Evolutionary conservation across 768 basidiomycete genomes (phyloP).

Genomic region (Scleroderma citrinum): DNA sequence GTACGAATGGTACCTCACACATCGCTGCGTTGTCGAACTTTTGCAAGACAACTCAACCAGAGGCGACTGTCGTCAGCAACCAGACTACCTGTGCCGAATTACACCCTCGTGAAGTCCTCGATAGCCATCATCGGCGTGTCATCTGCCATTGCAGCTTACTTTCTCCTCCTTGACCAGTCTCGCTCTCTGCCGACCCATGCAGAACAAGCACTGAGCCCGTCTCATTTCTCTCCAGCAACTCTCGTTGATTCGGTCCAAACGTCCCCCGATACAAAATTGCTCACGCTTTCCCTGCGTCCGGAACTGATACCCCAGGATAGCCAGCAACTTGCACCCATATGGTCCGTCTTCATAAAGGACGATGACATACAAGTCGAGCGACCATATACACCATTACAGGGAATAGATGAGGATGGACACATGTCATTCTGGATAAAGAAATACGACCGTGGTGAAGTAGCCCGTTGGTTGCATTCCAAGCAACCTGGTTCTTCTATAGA

Average conservation of each 20-base stretch:
- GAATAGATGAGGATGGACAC: constrained; percentile 57
- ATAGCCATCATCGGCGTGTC: constrained; percentile 35
- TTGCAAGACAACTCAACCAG: background rate
- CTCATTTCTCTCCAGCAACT: constrained; percentile 51
- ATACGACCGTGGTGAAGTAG: constrained; percentile 75
- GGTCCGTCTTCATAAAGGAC: constrained; percentile 79
- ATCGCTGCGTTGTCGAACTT: background rate
- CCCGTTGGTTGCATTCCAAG: constrained; percentile 76
- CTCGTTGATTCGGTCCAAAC: constrained; percentile 47
- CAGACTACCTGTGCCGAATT: background rate
- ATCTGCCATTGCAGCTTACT: constrained; percentile 40
- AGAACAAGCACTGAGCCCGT: constrained; percentile 36
- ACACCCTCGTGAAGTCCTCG: constrained; percentile 5
- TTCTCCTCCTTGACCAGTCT: constrained; percentile 46
- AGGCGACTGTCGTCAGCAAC: background rate
- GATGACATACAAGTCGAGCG: constrained; percentile 86
- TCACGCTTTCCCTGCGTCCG: constrained; percentile 54
- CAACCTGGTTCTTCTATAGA: constrained; percentile 62
- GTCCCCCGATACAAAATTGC: constrained; percentile 56
- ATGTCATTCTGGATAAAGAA: constrained; percentile 81
- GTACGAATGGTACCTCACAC: no score
- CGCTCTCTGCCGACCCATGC: constrained; percentile 38
- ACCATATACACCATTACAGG: constrained; percentile 76
- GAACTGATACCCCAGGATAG: constrained; percentile 28
- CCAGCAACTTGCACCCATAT: constrained; percentile 42